Evolutionary conservation across 768 basidiomycete genomes (phyloP).

Genomic region (Mycena vulgaris): DNA sequence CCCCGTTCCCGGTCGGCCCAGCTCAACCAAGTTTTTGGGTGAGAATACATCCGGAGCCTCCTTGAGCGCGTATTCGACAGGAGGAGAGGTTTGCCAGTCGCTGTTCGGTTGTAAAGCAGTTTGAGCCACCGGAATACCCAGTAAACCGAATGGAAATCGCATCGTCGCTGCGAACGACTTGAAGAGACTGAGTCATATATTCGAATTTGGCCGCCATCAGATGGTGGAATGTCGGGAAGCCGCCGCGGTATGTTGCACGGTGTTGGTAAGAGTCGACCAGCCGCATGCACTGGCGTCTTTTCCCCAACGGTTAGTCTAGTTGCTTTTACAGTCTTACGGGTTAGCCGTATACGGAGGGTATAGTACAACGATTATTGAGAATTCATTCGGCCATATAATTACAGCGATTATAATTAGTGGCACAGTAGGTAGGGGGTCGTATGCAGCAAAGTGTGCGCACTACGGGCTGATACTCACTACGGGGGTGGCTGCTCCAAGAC

Average conservation of each 20-base stretch:
- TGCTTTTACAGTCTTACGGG: too few relatives aligned
- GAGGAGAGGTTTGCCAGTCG: conserved; percentile 43
- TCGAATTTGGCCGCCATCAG: too few relatives aligned
- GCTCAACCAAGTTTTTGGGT: conserved; percentile 77
- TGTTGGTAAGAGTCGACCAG: too few relatives aligned
- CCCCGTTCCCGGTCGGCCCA: conserved; percentile 76
- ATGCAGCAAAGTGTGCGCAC: not conserved
- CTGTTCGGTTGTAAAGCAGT: conserved; percentile 58
- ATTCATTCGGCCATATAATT: too few relatives aligned
- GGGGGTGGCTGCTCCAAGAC: conserved; percentile 35
- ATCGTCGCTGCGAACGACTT: conserved; percentile 46
- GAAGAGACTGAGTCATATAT: too few relatives aligned
- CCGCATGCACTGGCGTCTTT: too few relatives aligned
- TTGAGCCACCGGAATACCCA: conserved; percentile 68
- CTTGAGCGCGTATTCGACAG: conserved; percentile 69
- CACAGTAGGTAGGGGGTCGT: too few relatives aligned
- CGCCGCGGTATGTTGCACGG: too few relatives aligned
- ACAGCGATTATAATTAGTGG: not conserved
- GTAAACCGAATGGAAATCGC: conserved; percentile 67
- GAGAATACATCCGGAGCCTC: conserved; percentile 73
- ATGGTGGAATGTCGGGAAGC: too few relatives aligned
- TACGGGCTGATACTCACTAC: conserved; percentile 19
- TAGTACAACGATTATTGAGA: too few relatives aligned
- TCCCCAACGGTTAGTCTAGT: too few relatives aligned
- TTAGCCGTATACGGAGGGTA: too few relatives aligned